phyloP scores from a whole-genome alignment of 164 flowering plant genomes.

The Vitis vinifera region ASM3070453v1 NC_081806.1:15881001-15881500 shows the following conservation, averaged over 20 bases:
- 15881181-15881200: not conserved
- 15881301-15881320: conserved; percentile 12
- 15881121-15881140: not conserved
- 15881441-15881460: not conserved
- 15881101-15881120: not conserved
- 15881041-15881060: too few relatives aligned
- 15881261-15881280: conserved; percentile 88
- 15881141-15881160: not conserved
- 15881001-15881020: too few relatives aligned
- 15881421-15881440: not conserved
- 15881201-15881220: conserved; percentile 31
- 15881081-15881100: not conserved
- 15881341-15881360: not conserved
- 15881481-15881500: too few relatives aligned
- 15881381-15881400: not conserved
- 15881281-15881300: conserved; percentile 46
- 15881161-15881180: not conserved
- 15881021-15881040: too few relatives aligned
- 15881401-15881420: not conserved
- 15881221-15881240: conserved; percentile 74
- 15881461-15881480: too few relatives aligned
- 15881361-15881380: not conserved
- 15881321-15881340: not conserved
- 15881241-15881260: conserved; percentile 59
- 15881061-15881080: too few relatives aligned